Base-by-base conservation (phyloP, 2,329 filamentous ascomycete species). In the Hymenoscyphus repandus region DNA sequence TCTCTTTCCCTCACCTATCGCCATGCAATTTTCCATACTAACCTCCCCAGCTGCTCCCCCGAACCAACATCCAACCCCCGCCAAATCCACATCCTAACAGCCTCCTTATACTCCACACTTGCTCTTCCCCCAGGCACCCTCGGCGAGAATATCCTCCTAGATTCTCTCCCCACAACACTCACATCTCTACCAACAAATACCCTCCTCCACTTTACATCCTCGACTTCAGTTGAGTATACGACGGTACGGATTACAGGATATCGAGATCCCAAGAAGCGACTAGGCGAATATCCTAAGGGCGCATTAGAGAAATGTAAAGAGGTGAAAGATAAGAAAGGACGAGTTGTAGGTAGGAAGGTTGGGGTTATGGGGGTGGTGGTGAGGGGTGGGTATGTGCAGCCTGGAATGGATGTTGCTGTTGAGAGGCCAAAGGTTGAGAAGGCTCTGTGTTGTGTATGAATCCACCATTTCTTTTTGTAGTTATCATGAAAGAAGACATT, bases 91-190 rank as follows among this genome's bases (percentile, higher is more conserved):
- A 17, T 49, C 46, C 51, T 59, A 38, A 41, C 42, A 4, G 12
- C 41, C 12, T 17, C 3, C 2, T 30, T 34, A 9, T 34, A 13
- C 4, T 30, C 43, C 15, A 36, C 18, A 34, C 45, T 34, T 3
- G 31, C 49, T 27, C 52, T 50, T 31, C 15, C 42, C 6, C 54
- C 58, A 0, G 59, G 61, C 6, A 18, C 51, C 1, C 47, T 63
- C 7, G 61, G 61, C 6, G 61, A 63, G 20, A 63, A 63, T 38
- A 62, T 63, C 41, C 57, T 2, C 6, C 44, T 12, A 45, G 48
- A 10, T 11, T 62, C 33, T 54, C 59, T 39, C 47, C 59, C 5
- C n/a, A 18, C 7, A 3, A 27, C 42, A 10, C 12, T 32, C 15
- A 31, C 55, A 3, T 48, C 41, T 10, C 43, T 59, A 5, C 41